phyloP scores from a whole-genome alignment of 1,284 basidiomycete species.

The Baeospora myosura region DNA sequence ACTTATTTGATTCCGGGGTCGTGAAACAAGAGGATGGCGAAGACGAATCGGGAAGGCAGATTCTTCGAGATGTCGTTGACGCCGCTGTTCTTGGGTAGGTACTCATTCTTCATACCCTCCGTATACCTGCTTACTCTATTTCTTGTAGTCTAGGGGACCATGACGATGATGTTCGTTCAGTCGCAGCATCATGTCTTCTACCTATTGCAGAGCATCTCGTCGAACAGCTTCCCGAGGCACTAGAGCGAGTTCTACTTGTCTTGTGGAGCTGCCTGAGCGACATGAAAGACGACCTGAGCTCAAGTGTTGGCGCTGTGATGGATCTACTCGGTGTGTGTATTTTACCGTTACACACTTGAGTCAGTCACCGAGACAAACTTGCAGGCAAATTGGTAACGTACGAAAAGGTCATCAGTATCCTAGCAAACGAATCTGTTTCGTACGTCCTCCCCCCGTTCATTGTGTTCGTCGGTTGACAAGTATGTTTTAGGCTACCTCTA shows the following conservation, averaged over 20 bases:
- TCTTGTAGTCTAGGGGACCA: conserved; percentile 70
- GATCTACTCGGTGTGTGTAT: conserved; percentile 69
- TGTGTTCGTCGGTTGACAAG: neutral
- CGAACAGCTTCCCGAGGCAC: conserved; percentile 63
- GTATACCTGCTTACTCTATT: conserved; percentile 2
- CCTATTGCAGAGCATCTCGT: conserved; percentile 84
- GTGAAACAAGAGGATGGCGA: conserved; percentile 29
- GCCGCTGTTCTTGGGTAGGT: conserved; percentile 82
- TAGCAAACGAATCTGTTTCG: conserved; percentile 63
- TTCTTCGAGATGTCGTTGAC: conserved; percentile 75
- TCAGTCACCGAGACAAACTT: conserved; percentile 7
- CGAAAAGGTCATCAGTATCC: conserved; percentile 70
- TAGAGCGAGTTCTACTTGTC: conserved; percentile 73
- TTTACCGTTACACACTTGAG: conserved; percentile 9
- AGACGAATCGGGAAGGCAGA: conserved; percentile 37
- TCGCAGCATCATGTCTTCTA: conserved; percentile 87
- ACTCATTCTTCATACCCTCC: conserved; percentile 11
- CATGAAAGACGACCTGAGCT: conserved; percentile 96
- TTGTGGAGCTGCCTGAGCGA: conserved; percentile 89
- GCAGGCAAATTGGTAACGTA: conserved; percentile 78
- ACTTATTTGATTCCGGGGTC: conserved; percentile 55
- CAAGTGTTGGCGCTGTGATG: conserved; percentile 96
- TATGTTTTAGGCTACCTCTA: conserved; percentile 56
- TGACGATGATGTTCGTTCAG: conserved; percentile 96
- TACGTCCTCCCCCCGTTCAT: conserved; percentile 31